Evolutionary conservation across 2,329 filamentous ascomycete genomes (phyloP), one percentile per base, ranked within the genome.

Genomic region (Pseudogymnoascus sp.): DNA sequence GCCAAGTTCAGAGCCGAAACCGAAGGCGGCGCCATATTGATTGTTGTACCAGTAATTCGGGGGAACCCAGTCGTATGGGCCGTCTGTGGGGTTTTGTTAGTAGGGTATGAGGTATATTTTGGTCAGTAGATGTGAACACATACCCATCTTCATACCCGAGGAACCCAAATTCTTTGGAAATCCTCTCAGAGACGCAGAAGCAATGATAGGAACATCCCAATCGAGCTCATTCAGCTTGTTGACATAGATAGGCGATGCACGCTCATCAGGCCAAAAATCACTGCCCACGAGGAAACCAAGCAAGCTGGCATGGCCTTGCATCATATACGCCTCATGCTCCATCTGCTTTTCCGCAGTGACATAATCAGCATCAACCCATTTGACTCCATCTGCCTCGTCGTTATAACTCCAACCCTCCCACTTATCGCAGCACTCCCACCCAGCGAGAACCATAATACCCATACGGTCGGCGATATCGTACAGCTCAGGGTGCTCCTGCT

Each of bases 381-480:
- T 73, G 3, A 73, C 68, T 0, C 76, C 79, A 8, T 69, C 64
- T 0, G 72, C 75, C n/a, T 88, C 80, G 11, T 81, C 71, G 67
- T 87, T 87, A 70, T 87, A 86, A 59, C 68, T 71, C 84, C 84
- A 88, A 0, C 80, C 82, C 68, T 88, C 85, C 85, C 85, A 88
- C 69, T 88, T 88, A 67, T 87, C 82, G 70, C 85, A 88, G 71
- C 85, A 88, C 65, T 87, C 84, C 84, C 84, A 88, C 0, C 85
- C 85, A 0, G 84, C 75, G 38, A 88, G 75, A 0, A 88, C 72
- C 83, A 88, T 86, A 37, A 88, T 68, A 0, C 85, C 85, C 68
- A 86, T 74, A 2, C 77, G 75, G 67, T 87, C 84, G 1, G 84
- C 82, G 1, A 86, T 74, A 0, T 82, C 76, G 68, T 87, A 88